Base-by-base conservation (phyloP, 805 yeast genomes). In the Yamadazyma insecticola region DNA sequence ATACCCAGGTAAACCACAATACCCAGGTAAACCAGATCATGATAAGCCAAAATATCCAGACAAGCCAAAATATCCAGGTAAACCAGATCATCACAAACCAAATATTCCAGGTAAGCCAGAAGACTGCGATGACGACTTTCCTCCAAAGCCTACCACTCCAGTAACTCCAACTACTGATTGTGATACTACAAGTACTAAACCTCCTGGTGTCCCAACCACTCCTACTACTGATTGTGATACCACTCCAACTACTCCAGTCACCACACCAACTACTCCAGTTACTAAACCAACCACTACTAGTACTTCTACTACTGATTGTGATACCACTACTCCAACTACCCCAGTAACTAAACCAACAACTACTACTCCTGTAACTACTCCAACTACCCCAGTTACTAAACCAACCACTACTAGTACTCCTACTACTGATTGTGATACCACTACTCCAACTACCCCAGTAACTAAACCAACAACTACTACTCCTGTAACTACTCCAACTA, bases 321-420 rank as follows among this genome's bases (percentile, higher is more conserved):
- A 13, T 21, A 31, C 37, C 19, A 30, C 41, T 23, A 22, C 35
- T 19, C 24, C 38, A 15, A 22, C 27, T 24, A 29, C 36, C 9
- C 20, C 26, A 9, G 32, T 31, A 13, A 21, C 16, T 16, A 12
- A 8, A 13, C 3, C 32, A 9, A 18, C 32, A 10, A 18, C 32
- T 16, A 14, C 16, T 26, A 13, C 14, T 11, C 13, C 29, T n/a
- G n/a, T n/a, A n/a, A n/a, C n/a, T n/a, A n/a, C n/a, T n/a, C n/a
- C 34, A 24, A 14, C 23, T 24, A 13, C 33, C 26, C 19, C 33
- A 30, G 14, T n/a, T 13, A 6, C 16, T 11, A 15, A 11, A 14
- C 3, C 26, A 10, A 16, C 30, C 16, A 16, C 35, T 13, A 18
- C 14, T 27, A 16, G 26, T 23, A 11, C 7, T 8, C n/a, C n/a